Evolutionary conservation across 352 stramenopile genomes (phyloP).

Genomic region (Phytophthora foliorum): DNA sequence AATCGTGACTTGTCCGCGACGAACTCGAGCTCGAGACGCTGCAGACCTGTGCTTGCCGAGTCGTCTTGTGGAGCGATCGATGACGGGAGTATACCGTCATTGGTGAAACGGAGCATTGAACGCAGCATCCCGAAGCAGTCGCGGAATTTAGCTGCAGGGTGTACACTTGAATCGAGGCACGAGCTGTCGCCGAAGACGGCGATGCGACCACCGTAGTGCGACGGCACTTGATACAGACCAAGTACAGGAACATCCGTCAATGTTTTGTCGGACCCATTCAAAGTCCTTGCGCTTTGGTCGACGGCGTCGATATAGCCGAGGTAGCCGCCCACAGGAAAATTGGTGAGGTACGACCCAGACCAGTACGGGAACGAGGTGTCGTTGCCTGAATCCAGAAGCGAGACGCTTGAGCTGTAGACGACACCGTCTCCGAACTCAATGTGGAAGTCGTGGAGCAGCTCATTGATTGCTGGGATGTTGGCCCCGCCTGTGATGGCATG

Average conservation of each 20-base stretch:
- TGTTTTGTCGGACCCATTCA: conserved; percentile 58
- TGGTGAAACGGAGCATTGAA: conserved; percentile 67
- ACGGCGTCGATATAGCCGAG: conserved; percentile 64
- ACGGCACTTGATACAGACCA: conserved; percentile 75
- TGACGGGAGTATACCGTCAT: conserved; percentile 45
- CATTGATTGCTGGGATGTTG: conserved; percentile 83
- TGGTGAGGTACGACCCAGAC: conserved; percentile 71
- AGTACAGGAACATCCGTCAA: conserved; percentile 59
- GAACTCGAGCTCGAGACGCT: conserved; percentile 52
- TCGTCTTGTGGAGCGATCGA: conserved; percentile 17
- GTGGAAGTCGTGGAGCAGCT: conserved; percentile 68
- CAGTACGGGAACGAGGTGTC: conserved; percentile 61
- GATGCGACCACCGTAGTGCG: conserved; percentile 68
- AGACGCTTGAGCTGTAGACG: conserved; percentile 59
- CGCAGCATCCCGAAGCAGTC: conserved; percentile 77
- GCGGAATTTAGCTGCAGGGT: conserved; percentile 48
- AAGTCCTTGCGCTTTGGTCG: conserved; percentile 57
- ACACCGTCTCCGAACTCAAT: conserved; percentile 73
- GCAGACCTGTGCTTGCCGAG: conserved; percentile 24
- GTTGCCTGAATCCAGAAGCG: conserved; percentile 45
- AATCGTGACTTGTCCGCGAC: conserved; percentile 25
- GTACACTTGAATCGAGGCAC: conserved; percentile 74
- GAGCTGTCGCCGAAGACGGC: conserved; percentile 81
- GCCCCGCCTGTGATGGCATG: conserved; percentile 77
- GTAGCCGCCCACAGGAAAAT: conserved; percentile 75